Percentiles rank a stretch among this genome's conserved stretches.
Evolutionary conservation across 306 rosid species (phyloP).

Genomic region (Nissolia schottii): DNA sequence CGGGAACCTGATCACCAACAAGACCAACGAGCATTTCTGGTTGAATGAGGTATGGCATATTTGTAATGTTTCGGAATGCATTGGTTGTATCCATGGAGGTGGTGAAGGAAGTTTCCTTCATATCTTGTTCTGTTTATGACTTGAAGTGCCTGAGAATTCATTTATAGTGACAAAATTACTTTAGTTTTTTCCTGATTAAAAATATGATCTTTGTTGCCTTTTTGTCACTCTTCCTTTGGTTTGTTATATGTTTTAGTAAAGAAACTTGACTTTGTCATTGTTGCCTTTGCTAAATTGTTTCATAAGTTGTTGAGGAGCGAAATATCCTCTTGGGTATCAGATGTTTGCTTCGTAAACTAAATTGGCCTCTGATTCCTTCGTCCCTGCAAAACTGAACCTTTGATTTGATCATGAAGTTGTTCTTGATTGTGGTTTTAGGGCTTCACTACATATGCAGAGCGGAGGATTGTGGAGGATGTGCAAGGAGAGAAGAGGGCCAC

Average conservation of each 20-base stretch:
- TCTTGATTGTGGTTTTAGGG: slow-evolving; percentile 48
- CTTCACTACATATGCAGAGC: slow-evolving; percentile 85
- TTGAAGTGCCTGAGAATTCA: background rate
- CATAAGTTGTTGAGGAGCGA: background rate
- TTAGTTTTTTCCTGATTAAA: background rate
- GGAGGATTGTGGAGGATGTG: slow-evolving; percentile 90
- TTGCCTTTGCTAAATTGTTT: background rate
- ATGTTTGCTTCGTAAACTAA: background rate
- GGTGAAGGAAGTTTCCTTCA: background rate
- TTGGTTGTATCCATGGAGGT: background rate
- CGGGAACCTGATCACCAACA: slow-evolving; percentile 91
- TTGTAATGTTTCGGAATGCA: background rate
- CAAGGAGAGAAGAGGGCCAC: slow-evolving; percentile 83
- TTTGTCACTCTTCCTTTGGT: background rate
- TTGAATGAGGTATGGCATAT: slow-evolving; percentile 62
- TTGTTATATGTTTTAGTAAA: background rate
- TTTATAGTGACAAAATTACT: background rate
- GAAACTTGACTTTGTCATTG: background rate
- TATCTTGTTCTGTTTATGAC: background rate
- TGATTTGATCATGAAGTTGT: background rate
- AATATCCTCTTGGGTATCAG: background rate
- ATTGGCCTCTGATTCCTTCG: background rate
- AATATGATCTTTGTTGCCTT: background rate
- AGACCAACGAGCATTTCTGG: slow-evolving; percentile 91
- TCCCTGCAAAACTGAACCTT: background rate